phyloP scores from a whole-genome alignment of 2,329 filamentous ascomycete genomes.

The Seiridium cupressi region DNA sequence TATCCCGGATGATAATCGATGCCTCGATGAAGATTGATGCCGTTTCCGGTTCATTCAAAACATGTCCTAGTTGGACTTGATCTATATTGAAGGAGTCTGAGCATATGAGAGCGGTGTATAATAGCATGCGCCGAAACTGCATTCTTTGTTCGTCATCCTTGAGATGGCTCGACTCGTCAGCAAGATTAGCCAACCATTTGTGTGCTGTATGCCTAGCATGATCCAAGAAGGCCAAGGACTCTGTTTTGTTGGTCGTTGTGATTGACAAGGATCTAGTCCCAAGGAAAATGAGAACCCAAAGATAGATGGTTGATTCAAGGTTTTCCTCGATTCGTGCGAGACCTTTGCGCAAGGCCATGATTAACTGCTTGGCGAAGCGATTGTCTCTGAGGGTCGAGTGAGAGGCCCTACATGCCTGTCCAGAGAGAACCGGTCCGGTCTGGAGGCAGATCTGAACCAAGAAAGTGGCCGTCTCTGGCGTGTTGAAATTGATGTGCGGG shows the following conservation, averaged over 20 bases:
- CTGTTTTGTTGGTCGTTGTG: neutral
- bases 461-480: neutral
- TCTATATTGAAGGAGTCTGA: conserved; percentile 3
- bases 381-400: neutral
- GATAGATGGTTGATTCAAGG: neutral
- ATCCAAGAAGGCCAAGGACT: neutral
- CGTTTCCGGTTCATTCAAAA: neutral
- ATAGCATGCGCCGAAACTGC: conserved; percentile 1
- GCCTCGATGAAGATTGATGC: neutral
- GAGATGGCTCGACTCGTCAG: neutral
- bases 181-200: neutral
- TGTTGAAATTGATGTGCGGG: conserved; percentile 1
- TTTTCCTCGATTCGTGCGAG: conserved; percentile 1
- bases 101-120: conserved; percentile 4
- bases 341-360: neutral
- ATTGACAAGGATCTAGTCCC: neutral
- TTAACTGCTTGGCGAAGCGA: neutral
- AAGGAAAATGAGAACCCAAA: neutral
- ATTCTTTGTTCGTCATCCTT: conserved; percentile 2
- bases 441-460: neutral
- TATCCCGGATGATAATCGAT: conserved; percentile 1
- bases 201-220: neutral
- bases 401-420: neutral
- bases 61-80: neutral
- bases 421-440: neutral